Conservation (phyloP, 2,329 filamentous ascomycete species). For the Penicillium sp. region DNA sequence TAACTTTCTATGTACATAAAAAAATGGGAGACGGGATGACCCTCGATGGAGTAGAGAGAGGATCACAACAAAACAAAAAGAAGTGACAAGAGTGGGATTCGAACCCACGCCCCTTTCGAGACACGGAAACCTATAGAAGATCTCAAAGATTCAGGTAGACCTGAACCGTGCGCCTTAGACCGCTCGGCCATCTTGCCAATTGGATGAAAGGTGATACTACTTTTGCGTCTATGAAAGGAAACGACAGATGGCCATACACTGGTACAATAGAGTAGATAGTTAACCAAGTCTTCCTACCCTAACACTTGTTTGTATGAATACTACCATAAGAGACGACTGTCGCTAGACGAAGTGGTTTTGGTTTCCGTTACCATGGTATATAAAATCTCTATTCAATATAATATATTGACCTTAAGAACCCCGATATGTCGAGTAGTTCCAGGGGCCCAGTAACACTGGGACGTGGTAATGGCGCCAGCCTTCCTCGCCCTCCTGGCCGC, state of each 20-base stretch:
- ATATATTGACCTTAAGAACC: constrained; percentile 49
- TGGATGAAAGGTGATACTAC: background rate
- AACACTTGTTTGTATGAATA: background rate
- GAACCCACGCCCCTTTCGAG: constrained; percentile 29
- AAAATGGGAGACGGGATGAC: too few relatives aligned
- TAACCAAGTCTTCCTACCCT: too few relatives aligned
- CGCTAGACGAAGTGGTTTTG: too few relatives aligned
- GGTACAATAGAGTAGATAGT: background rate
- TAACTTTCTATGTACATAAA: too few relatives aligned
- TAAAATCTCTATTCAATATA: background rate
- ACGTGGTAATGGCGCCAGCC: constrained; percentile 57
- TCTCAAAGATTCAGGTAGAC: constrained; percentile 22
- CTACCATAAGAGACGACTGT: too few relatives aligned
- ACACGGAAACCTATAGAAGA: constrained; percentile 19
- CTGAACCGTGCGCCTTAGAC: constrained; percentile 34
- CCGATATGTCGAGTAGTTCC: constrained; percentile 57
- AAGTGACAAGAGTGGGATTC: constrained; percentile 29
- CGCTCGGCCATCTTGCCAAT: constrained; percentile 37
- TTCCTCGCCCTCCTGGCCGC: constrained; percentile 43
- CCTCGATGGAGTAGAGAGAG: too few relatives aligned
- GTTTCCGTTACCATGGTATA: background rate
- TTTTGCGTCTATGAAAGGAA: background rate
- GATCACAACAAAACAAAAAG: constrained; percentile 12
- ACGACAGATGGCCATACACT: background rate
- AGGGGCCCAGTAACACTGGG: constrained; percentile 54